Base-by-base conservation (phyloP, 805 yeast species). In the Pichia pseudocactophila region DNA sequence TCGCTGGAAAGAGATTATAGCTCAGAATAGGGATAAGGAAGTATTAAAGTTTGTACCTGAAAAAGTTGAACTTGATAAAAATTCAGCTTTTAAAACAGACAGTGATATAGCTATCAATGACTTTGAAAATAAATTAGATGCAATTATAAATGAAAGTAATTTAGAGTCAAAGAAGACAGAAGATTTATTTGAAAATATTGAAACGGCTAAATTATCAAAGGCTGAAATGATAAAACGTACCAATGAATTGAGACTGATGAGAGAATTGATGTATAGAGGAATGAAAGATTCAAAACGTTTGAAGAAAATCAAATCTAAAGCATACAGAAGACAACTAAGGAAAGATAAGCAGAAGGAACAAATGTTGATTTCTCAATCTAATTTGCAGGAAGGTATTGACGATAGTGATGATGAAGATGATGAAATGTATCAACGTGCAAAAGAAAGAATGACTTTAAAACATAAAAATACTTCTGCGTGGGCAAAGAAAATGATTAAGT, bases 251-350 rank as follows among this genome's bases (percentile, higher is more conserved):
- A 75, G 97, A 52, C 64, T 83, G 56, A 87, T 88, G 96, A 75
- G 98, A 50, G 98, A 92, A 58, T 73, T 90, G 49, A 86, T 90
- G 96, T 92, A 88, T 67, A 74, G 97, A 54, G 97, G 90, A 55
- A 97, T 90, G 66, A 76, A 80, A 57, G 81, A 85, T 56, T 89
- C 97, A 9, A 88, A 77, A 62, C 75, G 98, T 53, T 72, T 92
- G 55, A 90, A 90, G 68, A 92, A 90, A 66, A 92, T 92, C 62
- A 92, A 92, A 62, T 87, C 96, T 31, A 92, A 90, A 63, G 73
- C 87, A 1, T 92, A 80, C 63, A 84, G 85, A 54, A 82, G 83
- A 58, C 82, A 89, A 41, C 80, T 84, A 55, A 87, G 89, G 73
- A 84, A 81, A 61, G 96, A 89, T 59, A 66, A 84, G 50, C 62